Conservation (phyloP, 2,329 filamentous ascomycete genomes). For the Alternaria sp. region DNA sequence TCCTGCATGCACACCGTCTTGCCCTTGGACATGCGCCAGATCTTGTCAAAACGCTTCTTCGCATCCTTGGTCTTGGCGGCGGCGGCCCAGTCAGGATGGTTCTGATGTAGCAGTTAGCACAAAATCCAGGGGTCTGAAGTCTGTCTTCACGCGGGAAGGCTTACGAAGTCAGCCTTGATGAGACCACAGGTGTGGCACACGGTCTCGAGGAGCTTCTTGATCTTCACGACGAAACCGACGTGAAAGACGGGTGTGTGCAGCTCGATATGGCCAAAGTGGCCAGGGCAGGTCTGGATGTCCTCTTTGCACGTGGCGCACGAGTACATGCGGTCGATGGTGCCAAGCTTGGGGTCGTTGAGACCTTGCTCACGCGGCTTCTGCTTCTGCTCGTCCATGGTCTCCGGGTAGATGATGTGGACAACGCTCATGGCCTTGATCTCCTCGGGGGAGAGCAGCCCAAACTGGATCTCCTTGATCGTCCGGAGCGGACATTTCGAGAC, state of each 20-base stretch:
- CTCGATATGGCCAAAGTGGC: slow-evolving; percentile 99
- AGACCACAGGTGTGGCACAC: slow-evolving; percentile 99
- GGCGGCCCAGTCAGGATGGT: slow-evolving; percentile 81
- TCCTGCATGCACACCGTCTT: slow-evolving; percentile 86
- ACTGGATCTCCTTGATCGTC: slow-evolving; percentile 98
- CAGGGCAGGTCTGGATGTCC: slow-evolving; percentile 93
- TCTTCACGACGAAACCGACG: slow-evolving; percentile 93
- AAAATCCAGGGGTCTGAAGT: slow-evolving; percentile 55
- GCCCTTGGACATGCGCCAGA: slow-evolving; percentile 92
- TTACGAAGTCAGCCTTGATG: slow-evolving; percentile 96
- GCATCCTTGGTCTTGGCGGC: slow-evolving; percentile 88
- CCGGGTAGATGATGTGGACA: slow-evolving; percentile 94
- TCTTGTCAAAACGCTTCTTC: slow-evolving; percentile 90
- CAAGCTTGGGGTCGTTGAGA: slow-evolving; percentile 93
- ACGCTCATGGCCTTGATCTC: slow-evolving; percentile 99
- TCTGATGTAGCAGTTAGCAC: slow-evolving; percentile 67
- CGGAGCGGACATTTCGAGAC: slow-evolving; percentile 74
- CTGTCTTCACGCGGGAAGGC: slow-evolving; percentile 70
- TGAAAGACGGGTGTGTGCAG: slow-evolving; percentile 96
- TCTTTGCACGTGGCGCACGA: slow-evolving; percentile 97
- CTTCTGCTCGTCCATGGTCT: slow-evolving; percentile 98
- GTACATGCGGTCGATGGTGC: slow-evolving; percentile 94
- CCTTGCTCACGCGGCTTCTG: slow-evolving; percentile 89
- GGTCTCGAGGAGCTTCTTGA: slow-evolving; percentile 98
- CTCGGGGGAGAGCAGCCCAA: slow-evolving; percentile 94